phyloP scores from a whole-genome alignment of 106 monocot genomes.

The Hemerocallis citrina region DNA sequence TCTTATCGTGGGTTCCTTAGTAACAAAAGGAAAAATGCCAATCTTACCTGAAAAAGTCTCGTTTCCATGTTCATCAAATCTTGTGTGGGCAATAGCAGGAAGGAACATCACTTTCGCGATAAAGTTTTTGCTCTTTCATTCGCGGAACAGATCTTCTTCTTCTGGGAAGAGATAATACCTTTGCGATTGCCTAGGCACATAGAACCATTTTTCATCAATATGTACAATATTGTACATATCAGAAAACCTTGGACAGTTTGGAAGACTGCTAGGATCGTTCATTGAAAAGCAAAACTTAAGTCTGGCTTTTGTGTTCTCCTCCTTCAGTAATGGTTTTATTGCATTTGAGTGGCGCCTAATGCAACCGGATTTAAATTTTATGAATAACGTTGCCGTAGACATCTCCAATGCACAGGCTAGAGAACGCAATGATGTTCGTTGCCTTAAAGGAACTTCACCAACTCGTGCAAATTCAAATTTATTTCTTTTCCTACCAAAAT shows the following conservation, averaged over 20 bases:
- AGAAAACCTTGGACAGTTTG: neutral
- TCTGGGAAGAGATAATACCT: neutral
- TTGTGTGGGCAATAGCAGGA: neutral
- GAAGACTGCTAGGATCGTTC: neutral
- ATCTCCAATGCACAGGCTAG: neutral
- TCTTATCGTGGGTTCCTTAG: neutral
- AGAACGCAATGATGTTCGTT: neutral
- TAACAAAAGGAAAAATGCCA: constrained; percentile 1
- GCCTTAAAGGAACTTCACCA: neutral
- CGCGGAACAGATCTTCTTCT: neutral
- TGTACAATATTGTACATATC: neutral
- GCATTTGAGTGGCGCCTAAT: neutral
- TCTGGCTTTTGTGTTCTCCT: neutral
- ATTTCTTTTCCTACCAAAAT: neutral
- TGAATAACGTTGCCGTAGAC: neutral
- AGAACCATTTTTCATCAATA: neutral
- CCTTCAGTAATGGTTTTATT: constrained; percentile 3
- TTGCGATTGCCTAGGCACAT: neutral
- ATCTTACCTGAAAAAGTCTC: neutral
- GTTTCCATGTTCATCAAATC: neutral
- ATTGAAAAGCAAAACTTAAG: neutral
- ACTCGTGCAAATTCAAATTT: neutral
- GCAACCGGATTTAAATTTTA: neutral
- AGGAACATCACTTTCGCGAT: neutral
- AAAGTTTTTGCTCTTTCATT: neutral